Percentiles rank a stretch among this genome's conserved stretches.
These are phyloP conservation scores for Xylaria sp. DNA, from an alignment of 2,329 filamentous ascomycete species.

Conservation along the genomic window DNA sequence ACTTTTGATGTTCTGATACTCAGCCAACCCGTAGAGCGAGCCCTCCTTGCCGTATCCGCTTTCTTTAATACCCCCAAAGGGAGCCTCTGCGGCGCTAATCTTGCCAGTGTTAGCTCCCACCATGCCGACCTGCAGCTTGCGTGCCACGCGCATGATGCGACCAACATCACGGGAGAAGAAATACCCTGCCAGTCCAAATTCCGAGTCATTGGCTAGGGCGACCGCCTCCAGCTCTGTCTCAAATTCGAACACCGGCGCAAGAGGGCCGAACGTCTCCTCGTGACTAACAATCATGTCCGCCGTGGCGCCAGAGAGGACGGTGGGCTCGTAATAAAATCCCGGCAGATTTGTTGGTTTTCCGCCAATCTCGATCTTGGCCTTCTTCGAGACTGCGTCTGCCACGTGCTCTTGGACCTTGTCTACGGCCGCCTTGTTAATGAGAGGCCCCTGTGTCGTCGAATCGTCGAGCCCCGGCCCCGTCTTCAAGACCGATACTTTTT, in stretches of 20 bases:
- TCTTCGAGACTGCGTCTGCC: conserved; percentile 78
- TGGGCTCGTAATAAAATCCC: conserved; percentile 74
- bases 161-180: conserved; percentile 74
- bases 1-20: conserved; percentile 75
- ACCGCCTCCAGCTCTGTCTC: conserved; percentile 23
- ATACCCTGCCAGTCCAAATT: conserved; percentile 77
- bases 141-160: conserved; percentile 32
- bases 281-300: conserved; percentile 72
- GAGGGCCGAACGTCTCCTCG: conserved; percentile 55
- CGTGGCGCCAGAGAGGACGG: conserved; percentile 75
- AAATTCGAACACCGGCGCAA: conserved; percentile 14
- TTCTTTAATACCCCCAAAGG: conserved; percentile 81
- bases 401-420: conserved; percentile 81
- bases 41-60: conserved; percentile 62
- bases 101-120: conserved; percentile 77
- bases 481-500: conserved; percentile 75
- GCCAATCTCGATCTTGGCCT: conserved; percentile 76
- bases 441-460: conserved; percentile 77
- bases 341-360: conserved; percentile 67
- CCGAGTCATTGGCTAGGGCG: conserved; percentile 74
- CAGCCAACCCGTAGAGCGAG: conserved; percentile 71
- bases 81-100: conserved; percentile 64
- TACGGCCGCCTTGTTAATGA: conserved; percentile 77
- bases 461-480: conserved; percentile 69
- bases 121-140: conserved; percentile 9